These are phyloP conservation scores for Cucurbita maxima DNA, from an alignment of 306 rosid species.

Conservation along the genomic window DNA sequence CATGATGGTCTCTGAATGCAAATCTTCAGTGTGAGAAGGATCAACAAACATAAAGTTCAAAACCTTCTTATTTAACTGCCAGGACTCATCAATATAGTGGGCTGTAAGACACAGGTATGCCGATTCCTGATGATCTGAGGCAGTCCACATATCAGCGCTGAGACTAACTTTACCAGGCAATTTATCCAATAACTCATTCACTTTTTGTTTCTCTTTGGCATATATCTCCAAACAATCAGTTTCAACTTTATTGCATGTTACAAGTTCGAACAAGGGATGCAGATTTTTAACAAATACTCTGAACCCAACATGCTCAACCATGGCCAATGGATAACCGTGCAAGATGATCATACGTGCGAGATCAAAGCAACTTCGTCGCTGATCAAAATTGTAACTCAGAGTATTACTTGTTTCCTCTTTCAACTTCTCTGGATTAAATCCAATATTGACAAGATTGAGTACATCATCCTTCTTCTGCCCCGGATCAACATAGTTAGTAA, in stretches of 20 bases:
- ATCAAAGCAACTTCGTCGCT: slow-evolving; percentile 78
- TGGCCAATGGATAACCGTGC: slow-evolving; percentile 90
- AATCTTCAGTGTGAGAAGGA: slow-evolving; percentile 70
- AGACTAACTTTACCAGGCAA: slow-evolving; percentile 89
- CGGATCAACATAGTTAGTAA: slow-evolving; percentile 53
- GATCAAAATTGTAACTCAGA: slow-evolving; percentile 57
- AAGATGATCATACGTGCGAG: slow-evolving; percentile 96
- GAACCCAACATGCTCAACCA: slow-evolving; percentile 94
- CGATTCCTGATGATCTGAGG: slow-evolving; percentile 39
- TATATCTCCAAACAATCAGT: slow-evolving; percentile 89
- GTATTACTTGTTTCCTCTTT: slow-evolving; percentile 45
- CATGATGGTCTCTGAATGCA: slow-evolving; percentile 67
- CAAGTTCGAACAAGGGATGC: slow-evolving; percentile 90
- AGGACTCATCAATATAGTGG: slow-evolving; percentile 81
- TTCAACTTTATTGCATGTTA: slow-evolving; percentile 57
- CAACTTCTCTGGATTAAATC: slow-evolving; percentile 74
- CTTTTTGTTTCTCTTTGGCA: slow-evolving; percentile 68
- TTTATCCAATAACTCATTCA: slow-evolving; percentile 78
- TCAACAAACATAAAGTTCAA: slow-evolving; percentile 57
- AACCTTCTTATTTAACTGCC: slow-evolving; percentile 70
- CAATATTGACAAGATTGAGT: slow-evolving; percentile 61
- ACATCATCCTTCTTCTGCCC: slow-evolving; percentile 66
- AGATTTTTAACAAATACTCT: slow-evolving; percentile 78
- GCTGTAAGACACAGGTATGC: slow-evolving; percentile 79
- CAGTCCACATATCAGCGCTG: slow-evolving; percentile 70